Conservation (phyloP, 495 filamentous ascomycete genomes). For the Neurospora hispaniola region DNA sequence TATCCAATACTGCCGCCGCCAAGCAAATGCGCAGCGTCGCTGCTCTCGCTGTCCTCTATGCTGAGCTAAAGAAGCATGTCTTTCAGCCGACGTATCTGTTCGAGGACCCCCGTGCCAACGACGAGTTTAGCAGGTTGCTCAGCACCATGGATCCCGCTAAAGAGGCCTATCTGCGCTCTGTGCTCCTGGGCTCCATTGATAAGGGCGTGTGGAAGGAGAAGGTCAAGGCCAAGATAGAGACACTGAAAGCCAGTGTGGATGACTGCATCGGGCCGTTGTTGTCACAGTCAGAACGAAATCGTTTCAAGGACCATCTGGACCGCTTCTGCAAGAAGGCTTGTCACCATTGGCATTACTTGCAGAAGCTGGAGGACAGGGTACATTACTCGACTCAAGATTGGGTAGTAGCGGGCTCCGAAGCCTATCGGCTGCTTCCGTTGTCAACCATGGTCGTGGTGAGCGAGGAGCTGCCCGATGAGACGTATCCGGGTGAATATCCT, state of each 20-base stretch:
- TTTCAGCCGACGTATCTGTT: slow-evolving; percentile 16
- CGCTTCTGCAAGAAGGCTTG: neutral
- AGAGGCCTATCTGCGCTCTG: slow-evolving; percentile 10
- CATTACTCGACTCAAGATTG: neutral
- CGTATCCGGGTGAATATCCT: neutral
- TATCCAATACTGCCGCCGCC: slow-evolving; percentile 6
- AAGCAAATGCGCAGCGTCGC: slow-evolving; percentile 18
- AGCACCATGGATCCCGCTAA: neutral
- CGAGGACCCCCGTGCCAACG: neutral
- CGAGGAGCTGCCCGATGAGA: neutral
- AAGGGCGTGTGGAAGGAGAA: neutral
- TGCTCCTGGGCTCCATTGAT: slow-evolving; percentile 6
- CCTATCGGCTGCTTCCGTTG: neutral
- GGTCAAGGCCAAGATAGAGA: neutral
- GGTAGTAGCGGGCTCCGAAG: neutral
- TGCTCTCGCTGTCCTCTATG: slow-evolving; percentile 7
- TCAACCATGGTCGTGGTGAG: neutral
- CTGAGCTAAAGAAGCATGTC: slow-evolving; percentile 3
- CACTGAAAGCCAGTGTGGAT: neutral
- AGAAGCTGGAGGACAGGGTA: slow-evolving; percentile 2
- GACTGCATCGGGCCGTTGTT: neutral
- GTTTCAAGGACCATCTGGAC: neutral
- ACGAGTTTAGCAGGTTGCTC: slow-evolving; percentile 1
- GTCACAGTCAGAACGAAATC: neutral
- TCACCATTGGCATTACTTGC: slow-evolving; percentile 5